These are phyloP conservation scores for Zychaea mexicana DNA, from an alignment of 371 early-diverging fungal species.

Conservation along the genomic window DNA sequence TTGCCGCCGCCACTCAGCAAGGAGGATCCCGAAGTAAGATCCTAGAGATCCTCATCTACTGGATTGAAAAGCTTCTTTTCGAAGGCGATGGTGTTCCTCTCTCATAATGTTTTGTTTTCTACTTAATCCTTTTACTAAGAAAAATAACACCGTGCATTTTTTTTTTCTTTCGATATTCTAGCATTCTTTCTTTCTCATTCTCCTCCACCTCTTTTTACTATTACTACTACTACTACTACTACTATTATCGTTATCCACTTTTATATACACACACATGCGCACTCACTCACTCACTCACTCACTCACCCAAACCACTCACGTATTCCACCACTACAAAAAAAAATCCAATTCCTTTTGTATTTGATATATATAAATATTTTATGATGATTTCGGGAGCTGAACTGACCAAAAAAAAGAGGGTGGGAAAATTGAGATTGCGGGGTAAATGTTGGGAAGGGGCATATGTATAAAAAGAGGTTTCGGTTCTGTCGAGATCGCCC, in stretches of 20 bases:
- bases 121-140: background rate
- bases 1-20: constrained; percentile 36
- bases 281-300: constrained; percentile 2
- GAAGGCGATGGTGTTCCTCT: constrained; percentile 46
- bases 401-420: no score
- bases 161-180: constrained; percentile 1
- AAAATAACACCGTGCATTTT: background rate
- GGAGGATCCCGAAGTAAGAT: constrained; percentile 42
- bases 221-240: background rate
- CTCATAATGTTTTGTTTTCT: constrained; percentile 8
- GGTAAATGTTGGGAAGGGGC: background rate
- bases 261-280: background rate
- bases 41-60: constrained; percentile 47
- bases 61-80: constrained; percentile 50
- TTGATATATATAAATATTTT: no score
- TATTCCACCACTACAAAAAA: no score
- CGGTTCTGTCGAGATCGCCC: background rate
- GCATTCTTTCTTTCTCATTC: constrained; percentile 4
- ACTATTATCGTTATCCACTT: background rate
- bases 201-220: background rate
- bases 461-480: background rate
- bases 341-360: no score
- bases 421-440: background rate
- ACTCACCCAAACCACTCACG: background rate
- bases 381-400: no score